Percentiles rank a stretch among this genome's conserved stretches.
phyloP scores from a whole-genome alignment of 140 eudicot genomes.

The Senecio squalidus region DNA sequence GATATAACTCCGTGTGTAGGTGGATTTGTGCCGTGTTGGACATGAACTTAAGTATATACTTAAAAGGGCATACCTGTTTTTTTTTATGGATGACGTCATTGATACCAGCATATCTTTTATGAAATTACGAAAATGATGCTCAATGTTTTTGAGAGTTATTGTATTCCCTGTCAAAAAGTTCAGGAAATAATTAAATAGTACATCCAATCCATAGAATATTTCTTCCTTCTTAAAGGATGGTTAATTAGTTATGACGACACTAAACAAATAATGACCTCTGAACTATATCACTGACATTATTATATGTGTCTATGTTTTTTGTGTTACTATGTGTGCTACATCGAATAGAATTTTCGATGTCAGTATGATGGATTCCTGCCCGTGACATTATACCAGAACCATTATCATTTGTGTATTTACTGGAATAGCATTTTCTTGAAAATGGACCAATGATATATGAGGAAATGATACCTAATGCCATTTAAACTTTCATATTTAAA shows the following conservation, averaged over 20 bases:
- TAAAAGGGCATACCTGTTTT: neutral
- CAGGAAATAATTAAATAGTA: neutral
- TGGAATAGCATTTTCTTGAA: neutral
- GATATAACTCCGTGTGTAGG: neutral
- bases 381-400: neutral
- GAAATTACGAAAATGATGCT: conserved; percentile 1
- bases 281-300: neutral
- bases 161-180: neutral
- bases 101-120: neutral
- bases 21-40: neutral
- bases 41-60: neutral
- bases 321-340: conserved; percentile 13
- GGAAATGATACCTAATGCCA: neutral
- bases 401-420: neutral
- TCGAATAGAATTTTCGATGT: neutral
- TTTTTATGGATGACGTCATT: neutral
- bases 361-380: neutral
- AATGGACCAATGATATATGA: neutral
- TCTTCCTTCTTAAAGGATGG: conserved; percentile 2
- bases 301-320: neutral
- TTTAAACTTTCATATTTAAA: neutral
- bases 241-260: neutral
- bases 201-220: conserved; percentile 4
- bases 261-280: neutral
- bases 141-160: conserved; percentile 8